Base-by-base conservation (phyloP, 2,329 filamentous ascomycete genomes). In the Fusarium sp. region DNA sequence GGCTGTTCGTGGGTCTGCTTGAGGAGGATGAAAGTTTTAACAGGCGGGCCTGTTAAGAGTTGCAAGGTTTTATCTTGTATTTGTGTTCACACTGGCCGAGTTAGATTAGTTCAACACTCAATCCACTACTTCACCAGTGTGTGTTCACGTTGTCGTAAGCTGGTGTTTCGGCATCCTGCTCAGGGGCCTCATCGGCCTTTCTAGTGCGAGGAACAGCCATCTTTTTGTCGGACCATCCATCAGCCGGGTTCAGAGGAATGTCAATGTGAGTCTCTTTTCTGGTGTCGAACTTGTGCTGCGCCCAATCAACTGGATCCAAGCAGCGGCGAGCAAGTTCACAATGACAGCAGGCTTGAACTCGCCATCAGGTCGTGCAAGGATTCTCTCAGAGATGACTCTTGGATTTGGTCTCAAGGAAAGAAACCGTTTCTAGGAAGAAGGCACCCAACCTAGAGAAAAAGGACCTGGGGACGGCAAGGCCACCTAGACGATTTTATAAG, bases 271-370 rank as follows among this genome's bases (percentile, higher is more conserved):
- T 58, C 14, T 69, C 59, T 0, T 57, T 44, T 2, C 31, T 51
- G 2, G 69, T 61, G 2, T 65, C 27, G 0, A 72, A 33, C 4
- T 11, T 46, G 11, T 72, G 69, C 16, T 71, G 69, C 0, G 69
- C 69, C 69, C 64, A 71, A 17, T 72, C 69, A 71, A 71, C 27
- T 71, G 69, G 2, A 71, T 71, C 69, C 69, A 71, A 1, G 69
- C 69, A 17, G 69, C 69, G 1, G 69, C 69, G 4, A 72, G 69
- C 9, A 72, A 60, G 17, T 72, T 72, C 2, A 72, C 65, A 1
- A 70, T 72, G 7, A 58, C 65, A 0, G 69, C 69, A 12, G 69
- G 69, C 27, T 72, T 69, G n/a, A 72, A 72, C 8, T 72, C 29
- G 0, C 69, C 69, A 22, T 72, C 64, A 1, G 60, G 69, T 14